Base-by-base conservation (phyloP, 2,329 filamentous ascomycete species). In the Hortaea werneckii region DNA sequence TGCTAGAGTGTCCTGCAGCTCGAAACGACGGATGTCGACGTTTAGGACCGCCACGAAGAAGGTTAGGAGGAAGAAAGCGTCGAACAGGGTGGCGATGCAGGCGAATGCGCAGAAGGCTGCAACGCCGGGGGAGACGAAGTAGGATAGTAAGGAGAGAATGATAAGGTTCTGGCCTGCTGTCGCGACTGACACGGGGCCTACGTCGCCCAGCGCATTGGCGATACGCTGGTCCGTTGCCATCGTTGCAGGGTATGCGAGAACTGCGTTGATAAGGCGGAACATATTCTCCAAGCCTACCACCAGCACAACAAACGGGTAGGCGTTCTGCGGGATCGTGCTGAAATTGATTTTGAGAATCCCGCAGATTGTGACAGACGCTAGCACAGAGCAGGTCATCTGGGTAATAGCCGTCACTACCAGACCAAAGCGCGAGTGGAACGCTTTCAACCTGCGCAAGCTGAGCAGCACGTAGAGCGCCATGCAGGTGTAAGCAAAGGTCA, bases 11-110 rank as follows among this genome's bases (percentile, higher is more conserved):
- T 90, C 85, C 54, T 80, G 79, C 0, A 90, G 74, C 65, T 90
- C 85, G 47, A 83, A 79, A 54, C 85, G 75, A 20, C 81, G 77
- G 7, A 90, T 83, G 61, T 90, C 85, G 38, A 90, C 80, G 57
- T 83, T 88, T 26, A 90, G 69, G 9, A 90, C 83, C 1, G 85
- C 79, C 3, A 88, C 71, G 58, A 90, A 89, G 65, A 88, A 89
- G 0, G 85, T 89, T 6, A 86, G 75, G 20, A 88, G 72, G 57
- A 85, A 88, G 57, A 88, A 80, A 50, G 85, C 83, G 63, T 90
- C 85, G 56, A 89, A 83, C 0, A 84, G 65, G 10, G 87, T 77
- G 1, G 85, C 86, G 43, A 89, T 77, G 2, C 81, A 81, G 3
- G 82, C 80, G 61, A 89, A 90, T 1, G 76, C 77, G 64, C 85